Evolutionary conservation across 192 early-diverging fungal genomes (phyloP).

Genomic region (Backusella psychrophila): DNA sequence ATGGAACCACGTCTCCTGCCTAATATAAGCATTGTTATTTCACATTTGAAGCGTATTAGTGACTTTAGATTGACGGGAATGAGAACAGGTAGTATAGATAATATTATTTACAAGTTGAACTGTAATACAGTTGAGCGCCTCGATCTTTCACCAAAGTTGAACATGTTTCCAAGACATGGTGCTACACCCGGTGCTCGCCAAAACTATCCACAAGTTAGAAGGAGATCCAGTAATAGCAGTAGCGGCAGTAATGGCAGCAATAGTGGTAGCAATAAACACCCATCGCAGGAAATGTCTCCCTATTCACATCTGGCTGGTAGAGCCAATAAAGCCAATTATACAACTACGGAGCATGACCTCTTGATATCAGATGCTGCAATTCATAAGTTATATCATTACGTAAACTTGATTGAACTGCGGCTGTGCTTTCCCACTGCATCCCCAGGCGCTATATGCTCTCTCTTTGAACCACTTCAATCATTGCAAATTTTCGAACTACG

Average conservation of each 20-base stretch:
- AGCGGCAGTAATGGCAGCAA: not conserved
- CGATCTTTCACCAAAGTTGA: conserved; percentile 32
- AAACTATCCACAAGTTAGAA: not conserved
- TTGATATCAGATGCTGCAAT: not conserved
- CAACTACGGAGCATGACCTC: conserved; percentile 14
- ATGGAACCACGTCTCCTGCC: conserved; percentile 13
- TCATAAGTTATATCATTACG: not conserved
- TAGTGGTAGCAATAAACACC: not conserved
- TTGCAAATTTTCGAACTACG: conserved; percentile 21
- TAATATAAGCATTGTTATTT: conserved; percentile 7
- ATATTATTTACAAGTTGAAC: not conserved
- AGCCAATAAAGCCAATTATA: not conserved
- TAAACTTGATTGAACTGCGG: conserved; percentile 12
- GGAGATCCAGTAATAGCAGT: not conserved
- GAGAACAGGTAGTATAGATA: conserved; percentile 20
- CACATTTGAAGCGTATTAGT: conserved; percentile 5
- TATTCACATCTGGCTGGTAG: not conserved
- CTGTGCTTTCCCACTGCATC: conserved; percentile 18
- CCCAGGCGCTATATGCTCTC: not conserved
- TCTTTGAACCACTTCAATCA: not conserved
- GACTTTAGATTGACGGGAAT: conserved; percentile 28
- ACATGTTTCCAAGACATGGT: conserved; percentile 20
- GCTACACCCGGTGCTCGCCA: not conserved
- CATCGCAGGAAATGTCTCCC: not conserved
- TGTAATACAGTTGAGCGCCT: not conserved